Base-by-base conservation (phyloP, 2,329 filamentous ascomycete genomes). In the Tolypocladium tropicale region DNA sequence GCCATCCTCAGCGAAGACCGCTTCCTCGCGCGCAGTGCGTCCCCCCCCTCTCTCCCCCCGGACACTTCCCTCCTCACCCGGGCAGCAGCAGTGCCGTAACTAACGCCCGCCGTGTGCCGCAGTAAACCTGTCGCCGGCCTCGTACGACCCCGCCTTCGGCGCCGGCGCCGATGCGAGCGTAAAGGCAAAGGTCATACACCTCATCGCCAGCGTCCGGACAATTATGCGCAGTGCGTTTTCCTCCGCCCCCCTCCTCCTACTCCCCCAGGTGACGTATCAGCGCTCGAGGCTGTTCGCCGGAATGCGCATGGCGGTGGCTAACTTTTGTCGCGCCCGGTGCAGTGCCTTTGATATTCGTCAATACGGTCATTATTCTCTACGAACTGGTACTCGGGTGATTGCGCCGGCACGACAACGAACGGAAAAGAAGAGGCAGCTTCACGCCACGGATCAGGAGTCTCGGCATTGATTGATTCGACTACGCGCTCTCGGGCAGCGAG, bases 1-100 rank as follows among this genome's bases (percentile, higher is more conserved):
- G 90, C 92, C 61, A 85, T 96, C 68, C 87, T 97, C 62, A 95
- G 90, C 65, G 92, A 96, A 82, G 91, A 96, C 75, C 88, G 91
- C 60, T 96, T 96, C 73, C 88, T 96, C 62, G 74, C 88, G 75
- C 86, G 71, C 64, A 95, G 72, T 74, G 68, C 61, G 72, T 59
- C 33, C 36, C 30, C 21, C 37, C 52, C 30, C 48, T 50, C 55
- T 12, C 48, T n/a, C n/a, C n/a, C n/a, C n/a, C n/a, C n/a, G n/a
- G n/a, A n/a, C n/a, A n/a, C n/a, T 37, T 36, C 33, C 36, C 34
- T 36, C 37, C 37, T 39, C 18, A 39, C 37, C 37, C 33, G 21
- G n/a, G 25, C 21, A 4, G 11, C 21, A 6, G 14, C 32, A n/a
- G 23, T 34, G 30, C 10, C 28, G 28, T 52, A 25, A 54, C 56